Evolutionary conservation across 225 moss, liverwort and hornwort species (phyloP), one percentile per base, ranked within the genome.

Genomic region (Marchantia paleacea): DNA sequence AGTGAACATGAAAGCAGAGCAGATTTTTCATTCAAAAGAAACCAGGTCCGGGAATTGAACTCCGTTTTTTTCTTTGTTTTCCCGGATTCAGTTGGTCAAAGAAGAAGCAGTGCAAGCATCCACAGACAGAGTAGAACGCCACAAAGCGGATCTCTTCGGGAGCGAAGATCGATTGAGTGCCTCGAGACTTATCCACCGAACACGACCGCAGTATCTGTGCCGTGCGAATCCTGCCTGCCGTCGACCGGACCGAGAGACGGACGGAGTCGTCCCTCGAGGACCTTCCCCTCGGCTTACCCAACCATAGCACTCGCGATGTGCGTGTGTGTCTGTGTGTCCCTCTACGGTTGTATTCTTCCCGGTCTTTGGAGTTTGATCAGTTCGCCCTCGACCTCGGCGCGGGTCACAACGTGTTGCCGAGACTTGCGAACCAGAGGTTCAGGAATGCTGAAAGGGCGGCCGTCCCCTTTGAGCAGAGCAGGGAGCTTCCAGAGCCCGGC

Each of bases 401-500:
- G 14, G 19, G 78, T 65, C 24, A 78, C 78, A 1, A 78, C 67
- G 0, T 52, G 50, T 7, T 11, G 55, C 49, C 75, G 70, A 0
- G 76, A 79, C 16, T 66, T 64, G 20, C 30, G 13, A 3, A 15
- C 22, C 68, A 92, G 9, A 51, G 70, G 26, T 7, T 10, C 1
- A 31, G 92, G 88, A 57, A 90, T 79, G 2, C 55, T 60, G 15
- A 92, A 84, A 15, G 82, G 75, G 24, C 62, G 69, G 12, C 92
- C 92, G 1, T 88, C 81, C 16, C 92, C 90, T 72, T 83, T 89
- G 79, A 83, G 81, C 58, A 92, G 18, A 49, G 78, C 90, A 0
- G 90, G 92, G 31, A 90, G 83, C 84, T 86, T 91, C 92, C 90
- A 92, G 39, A 92, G 29, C 29, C 92, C 90, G 8, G 63, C 82